Conservation (phyloP, 495 filamentous ascomycete species). For the Amniculicola lignicola region DNA sequence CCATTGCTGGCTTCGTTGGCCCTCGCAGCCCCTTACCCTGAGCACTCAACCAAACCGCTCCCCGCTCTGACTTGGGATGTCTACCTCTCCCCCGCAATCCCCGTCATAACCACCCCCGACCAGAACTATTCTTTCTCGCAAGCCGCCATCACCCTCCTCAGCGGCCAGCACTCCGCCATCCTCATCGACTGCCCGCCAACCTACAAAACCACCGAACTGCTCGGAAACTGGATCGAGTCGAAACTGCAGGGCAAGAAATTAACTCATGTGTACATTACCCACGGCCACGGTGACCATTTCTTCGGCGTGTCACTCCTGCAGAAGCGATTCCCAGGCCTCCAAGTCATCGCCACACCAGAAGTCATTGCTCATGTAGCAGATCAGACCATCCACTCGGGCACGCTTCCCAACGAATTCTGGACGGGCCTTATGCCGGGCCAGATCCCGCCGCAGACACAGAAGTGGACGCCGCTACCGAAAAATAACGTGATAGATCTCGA, state of each 20-base stretch:
- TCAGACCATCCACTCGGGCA: conserved; percentile 22
- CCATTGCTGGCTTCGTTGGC: too few relatives aligned
- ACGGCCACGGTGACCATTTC: conserved; percentile 51
- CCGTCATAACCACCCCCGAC: background rate
- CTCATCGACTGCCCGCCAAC: conserved; percentile 40
- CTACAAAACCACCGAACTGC: conserved; percentile 13
- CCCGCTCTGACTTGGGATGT: background rate
- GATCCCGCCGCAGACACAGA: conserved; percentile 11
- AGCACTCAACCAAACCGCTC: background rate
- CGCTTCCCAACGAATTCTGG: conserved; percentile 24
- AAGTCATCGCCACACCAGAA: conserved; percentile 38
- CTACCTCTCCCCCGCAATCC: background rate
- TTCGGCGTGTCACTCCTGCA: conserved; percentile 39
- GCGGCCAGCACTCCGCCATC: conserved; percentile 24
- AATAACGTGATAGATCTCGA: background rate
- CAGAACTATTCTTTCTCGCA: background rate
- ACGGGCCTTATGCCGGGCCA: conserved; percentile 29
- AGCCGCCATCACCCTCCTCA: background rate
- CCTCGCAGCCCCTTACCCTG: too few relatives aligned
- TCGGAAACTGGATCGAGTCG: conserved; percentile 38
- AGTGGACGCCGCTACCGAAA: conserved; percentile 11
- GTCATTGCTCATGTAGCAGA: conserved; percentile 41
- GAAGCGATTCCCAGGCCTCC: conserved; percentile 36
- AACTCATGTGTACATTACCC: conserved; percentile 46
- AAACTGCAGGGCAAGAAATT: conserved; percentile 37